These are phyloP conservation scores for Boletellus sp. DNA, from an alignment of 768 basidiomycete species.

Conservation along the genomic window DNA sequence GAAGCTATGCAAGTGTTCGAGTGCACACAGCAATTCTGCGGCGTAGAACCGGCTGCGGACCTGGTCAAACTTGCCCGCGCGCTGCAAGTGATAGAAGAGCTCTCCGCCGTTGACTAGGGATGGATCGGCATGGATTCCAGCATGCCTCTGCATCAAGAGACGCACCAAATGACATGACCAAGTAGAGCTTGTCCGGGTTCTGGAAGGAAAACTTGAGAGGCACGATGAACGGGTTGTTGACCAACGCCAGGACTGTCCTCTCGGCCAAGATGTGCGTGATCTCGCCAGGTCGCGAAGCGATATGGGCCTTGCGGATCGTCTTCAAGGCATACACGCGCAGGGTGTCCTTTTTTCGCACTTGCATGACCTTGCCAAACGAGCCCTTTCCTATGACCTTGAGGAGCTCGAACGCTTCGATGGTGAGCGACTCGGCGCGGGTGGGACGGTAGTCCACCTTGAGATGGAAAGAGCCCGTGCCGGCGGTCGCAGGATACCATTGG, in stretches of 20 bases:
- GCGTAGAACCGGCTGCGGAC: conserved; percentile 94
- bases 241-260: conserved; percentile 92
- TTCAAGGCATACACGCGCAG: conserved; percentile 97
- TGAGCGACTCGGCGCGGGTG: conserved; percentile 73
- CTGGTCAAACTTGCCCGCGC: conserved; percentile 96
- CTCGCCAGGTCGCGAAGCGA: conserved; percentile 92
- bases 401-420: conserved; percentile 96
- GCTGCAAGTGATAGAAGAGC: conserved; percentile 94
- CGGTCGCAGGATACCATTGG: conserved; percentile 83
- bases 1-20: conserved; percentile 96
- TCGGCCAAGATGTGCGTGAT: conserved; percentile 98
- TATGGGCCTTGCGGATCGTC: conserved; percentile 97
- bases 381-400: conserved; percentile 99
- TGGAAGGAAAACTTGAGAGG: conserved; percentile 99
- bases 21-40: conserved; percentile 90
- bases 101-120: conserved; percentile 89
- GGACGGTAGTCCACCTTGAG: conserved; percentile 95
- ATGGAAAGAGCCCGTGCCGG: conserved; percentile 89
- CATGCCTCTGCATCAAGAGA: background rate
- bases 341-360: conserved; percentile 98
- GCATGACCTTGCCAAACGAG: conserved; percentile 98
- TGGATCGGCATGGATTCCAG: background rate
- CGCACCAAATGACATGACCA: conserved; percentile 94
- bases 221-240: conserved; percentile 98
- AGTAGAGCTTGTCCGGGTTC: conserved; percentile 93